Evolutionary conservation across 139 green algal species (phyloP).

Genomic region (Closterium sp.): DNA sequence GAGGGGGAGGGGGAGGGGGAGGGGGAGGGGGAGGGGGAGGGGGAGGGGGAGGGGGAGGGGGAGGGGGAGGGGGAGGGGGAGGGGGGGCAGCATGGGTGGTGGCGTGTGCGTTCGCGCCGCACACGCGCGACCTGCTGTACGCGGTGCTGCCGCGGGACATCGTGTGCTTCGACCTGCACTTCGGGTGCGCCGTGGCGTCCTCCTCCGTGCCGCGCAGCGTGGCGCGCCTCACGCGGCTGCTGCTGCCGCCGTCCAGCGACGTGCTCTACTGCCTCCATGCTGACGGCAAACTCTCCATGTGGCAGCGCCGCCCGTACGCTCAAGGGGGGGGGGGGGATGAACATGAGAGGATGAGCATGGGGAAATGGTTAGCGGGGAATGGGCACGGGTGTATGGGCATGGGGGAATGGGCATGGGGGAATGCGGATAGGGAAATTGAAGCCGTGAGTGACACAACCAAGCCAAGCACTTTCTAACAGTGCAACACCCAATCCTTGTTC

Average conservation of each 20-base stretch:
- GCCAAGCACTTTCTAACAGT: too few species aligned
- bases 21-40: background rate
- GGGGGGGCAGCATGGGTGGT: background rate
- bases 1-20: background rate
- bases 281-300: slow-evolving; percentile 38
- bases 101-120: slow-evolving; percentile 24
- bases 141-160: slow-evolving; percentile 28
- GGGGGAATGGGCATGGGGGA: too few species aligned
- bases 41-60: background rate
- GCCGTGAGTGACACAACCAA: too few species aligned
- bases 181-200: slow-evolving; percentile 4
- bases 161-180: slow-evolving; percentile 37
- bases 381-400: too few species aligned
- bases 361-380: too few species aligned
- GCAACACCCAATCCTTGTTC: background rate
- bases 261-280: slow-evolving; percentile 36
- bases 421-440: too few species aligned
- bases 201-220: slow-evolving; percentile 10
- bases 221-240: slow-evolving; percentile 2
- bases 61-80: background rate
- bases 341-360: too few species aligned
- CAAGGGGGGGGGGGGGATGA: background rate
- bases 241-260: slow-evolving; percentile 9
- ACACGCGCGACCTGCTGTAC: slow-evolving; percentile 31
- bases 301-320: slow-evolving; percentile 29